A percentile compares a stretch with the other conserved stretches of the same genome.
Conservation (phyloP, 768 basidiomycete genomes). For the Saitozyma podzolica region DNA sequence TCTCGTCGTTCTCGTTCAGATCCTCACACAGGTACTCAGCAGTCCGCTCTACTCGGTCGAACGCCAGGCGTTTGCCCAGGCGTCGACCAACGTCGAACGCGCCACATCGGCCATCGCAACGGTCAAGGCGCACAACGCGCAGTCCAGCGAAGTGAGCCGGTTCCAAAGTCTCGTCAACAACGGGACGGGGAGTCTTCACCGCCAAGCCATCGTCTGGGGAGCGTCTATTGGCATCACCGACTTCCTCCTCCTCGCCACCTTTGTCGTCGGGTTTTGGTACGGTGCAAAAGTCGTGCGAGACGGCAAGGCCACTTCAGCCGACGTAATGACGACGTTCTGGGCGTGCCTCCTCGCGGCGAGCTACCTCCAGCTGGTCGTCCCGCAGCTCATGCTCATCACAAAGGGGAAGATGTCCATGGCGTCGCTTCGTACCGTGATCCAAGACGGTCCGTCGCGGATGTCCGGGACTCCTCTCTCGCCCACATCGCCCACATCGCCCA, state of each 20-base stretch:
- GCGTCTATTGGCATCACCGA: constrained; percentile 67
- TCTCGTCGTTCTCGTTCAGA: constrained; percentile 72
- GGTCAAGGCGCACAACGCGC: constrained; percentile 89
- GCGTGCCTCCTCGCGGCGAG: constrained; percentile 86
- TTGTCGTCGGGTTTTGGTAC: constrained; percentile 96
- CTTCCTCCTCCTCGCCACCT: constrained; percentile 85
- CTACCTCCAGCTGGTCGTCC: constrained; percentile 83
- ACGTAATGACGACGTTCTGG: constrained; percentile 98
- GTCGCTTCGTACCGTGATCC: constrained; percentile 64
- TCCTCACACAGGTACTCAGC: constrained; percentile 68
- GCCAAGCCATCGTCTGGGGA: constrained; percentile 74
- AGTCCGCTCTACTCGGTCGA: constrained; percentile 69
- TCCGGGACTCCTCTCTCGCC: constrained; percentile 26
- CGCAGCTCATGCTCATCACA: constrained; percentile 71
- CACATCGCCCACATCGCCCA: constrained; percentile 10
- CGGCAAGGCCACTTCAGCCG: constrained; percentile 67
- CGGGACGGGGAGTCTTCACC: constrained; percentile 58
- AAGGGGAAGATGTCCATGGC: constrained; percentile 83
- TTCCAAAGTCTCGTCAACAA: constrained; percentile 57
- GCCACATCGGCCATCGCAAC: constrained; percentile 72
- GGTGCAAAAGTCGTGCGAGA: constrained; percentile 84
- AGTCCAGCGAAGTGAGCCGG: constrained; percentile 60
- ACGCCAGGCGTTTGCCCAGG: constrained; percentile 66
- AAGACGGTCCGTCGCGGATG: constrained; percentile 41
- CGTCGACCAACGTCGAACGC: constrained; percentile 77